phyloP scores from a whole-genome alignment of 768 basidiomycete species.

The Suillus paluster region DNA sequence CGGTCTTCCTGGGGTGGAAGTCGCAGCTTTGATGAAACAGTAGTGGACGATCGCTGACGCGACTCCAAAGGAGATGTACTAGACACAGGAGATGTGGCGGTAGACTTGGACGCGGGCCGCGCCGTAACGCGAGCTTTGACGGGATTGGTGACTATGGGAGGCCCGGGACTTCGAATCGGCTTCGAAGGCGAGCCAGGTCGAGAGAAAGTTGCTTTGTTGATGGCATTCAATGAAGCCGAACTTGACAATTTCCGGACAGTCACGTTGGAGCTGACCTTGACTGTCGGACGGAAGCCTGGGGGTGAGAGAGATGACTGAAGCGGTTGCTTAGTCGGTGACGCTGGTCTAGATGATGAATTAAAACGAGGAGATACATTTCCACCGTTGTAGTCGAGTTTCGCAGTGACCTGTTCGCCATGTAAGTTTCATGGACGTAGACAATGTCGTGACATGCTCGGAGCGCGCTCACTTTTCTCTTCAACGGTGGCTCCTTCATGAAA shows the following conservation, averaged over 20 bases:
- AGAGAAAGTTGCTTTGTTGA: conserved; percentile 36
- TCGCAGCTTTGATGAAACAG: conserved; percentile 26
- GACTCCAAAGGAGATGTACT: conserved; percentile 20
- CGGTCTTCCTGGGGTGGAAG: conserved; percentile 36
- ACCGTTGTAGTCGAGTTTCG: conserved; percentile 49
- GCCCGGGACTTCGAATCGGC: conserved; percentile 39
- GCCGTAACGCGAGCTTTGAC: conserved; percentile 29
- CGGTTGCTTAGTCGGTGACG: conserved; percentile 51
- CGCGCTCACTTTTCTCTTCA: conserved; percentile 52
- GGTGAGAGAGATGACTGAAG: conserved; percentile 31
- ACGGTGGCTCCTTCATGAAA: conserved; percentile 39
- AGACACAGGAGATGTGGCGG: conserved; percentile 13
- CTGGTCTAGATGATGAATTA: conserved; percentile 46
- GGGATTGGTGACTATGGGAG: conserved; percentile 31
- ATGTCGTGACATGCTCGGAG: conserved; percentile 1
- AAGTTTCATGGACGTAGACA: neutral
- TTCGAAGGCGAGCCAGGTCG: conserved; percentile 43
- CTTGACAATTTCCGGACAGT: conserved; percentile 36
- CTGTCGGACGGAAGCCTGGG: conserved; percentile 50
- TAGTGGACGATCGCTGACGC: conserved; percentile 37
- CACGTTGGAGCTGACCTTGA: conserved; percentile 64
- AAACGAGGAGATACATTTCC: conserved; percentile 34
- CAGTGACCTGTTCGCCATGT: conserved; percentile 49
- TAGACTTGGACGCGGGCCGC: conserved; percentile 36
- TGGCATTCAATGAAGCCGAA: conserved; percentile 21